Evolutionary conservation across 1,139 yeast species (phyloP).

Genomic region (Yamadazyma taylorii): DNA sequence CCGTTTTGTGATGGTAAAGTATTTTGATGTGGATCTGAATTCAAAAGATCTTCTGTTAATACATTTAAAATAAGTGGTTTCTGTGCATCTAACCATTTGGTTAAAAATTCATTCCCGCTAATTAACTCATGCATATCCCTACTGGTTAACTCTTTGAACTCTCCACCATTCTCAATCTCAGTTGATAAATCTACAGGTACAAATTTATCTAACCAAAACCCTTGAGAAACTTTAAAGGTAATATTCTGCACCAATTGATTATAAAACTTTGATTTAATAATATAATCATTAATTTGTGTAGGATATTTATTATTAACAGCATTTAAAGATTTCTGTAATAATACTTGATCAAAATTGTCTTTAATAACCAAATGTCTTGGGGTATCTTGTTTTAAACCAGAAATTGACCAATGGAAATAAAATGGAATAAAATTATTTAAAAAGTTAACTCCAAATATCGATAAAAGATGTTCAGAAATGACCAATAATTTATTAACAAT

Average conservation of each 20-base stretch:
- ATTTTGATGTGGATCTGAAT: slow-evolving; percentile 1
- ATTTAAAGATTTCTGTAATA: slow-evolving; percentile 27
- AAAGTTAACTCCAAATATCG: slow-evolving; percentile 47
- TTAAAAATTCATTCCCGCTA: slow-evolving; percentile 30
- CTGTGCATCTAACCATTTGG: slow-evolving; percentile 36
- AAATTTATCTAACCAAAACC: slow-evolving; percentile 32
- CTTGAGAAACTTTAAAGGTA: slow-evolving; percentile 25
- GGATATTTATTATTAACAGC: slow-evolving; percentile 32
- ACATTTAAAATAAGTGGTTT: slow-evolving; percentile 24
- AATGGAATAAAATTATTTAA: slow-evolving; percentile 47
- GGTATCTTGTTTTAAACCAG: neutral
- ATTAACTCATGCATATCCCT: slow-evolving; percentile 32
- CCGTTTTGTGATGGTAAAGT: slow-evolving; percentile 1
- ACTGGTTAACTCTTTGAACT: slow-evolving; percentile 15
- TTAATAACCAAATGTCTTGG: slow-evolving; percentile 12
- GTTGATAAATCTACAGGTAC: slow-evolving; percentile 13
- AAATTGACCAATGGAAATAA: slow-evolving; percentile 46
- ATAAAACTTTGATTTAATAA: slow-evolving; percentile 25
- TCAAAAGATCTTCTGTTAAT: slow-evolving; percentile 7
- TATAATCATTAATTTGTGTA: slow-evolving; percentile 26
- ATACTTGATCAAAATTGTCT: slow-evolving; percentile 38
- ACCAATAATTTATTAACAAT: slow-evolving; percentile 24
- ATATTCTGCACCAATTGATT: slow-evolving; percentile 28
- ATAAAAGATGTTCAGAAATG: slow-evolving; percentile 27
- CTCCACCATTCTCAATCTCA: no score